Conservation (phyloP, 495 filamentous ascomycete genomes). For the Cenococcum geophilum region DNA sequence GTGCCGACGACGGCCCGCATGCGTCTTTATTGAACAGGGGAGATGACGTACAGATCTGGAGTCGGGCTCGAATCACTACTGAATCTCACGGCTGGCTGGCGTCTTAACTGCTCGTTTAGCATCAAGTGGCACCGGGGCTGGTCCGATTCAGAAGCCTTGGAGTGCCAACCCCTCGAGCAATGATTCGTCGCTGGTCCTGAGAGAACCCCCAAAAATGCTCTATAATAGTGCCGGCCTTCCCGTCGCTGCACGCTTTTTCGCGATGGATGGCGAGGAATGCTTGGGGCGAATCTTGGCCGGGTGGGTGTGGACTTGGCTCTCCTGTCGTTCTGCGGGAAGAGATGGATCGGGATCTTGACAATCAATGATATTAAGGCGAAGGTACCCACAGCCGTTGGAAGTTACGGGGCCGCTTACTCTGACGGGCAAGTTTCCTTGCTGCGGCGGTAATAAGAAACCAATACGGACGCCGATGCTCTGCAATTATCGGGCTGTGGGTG, state of each 20-base stretch:
- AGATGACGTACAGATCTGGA: slow-evolving; percentile 3
- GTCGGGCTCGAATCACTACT: background rate
- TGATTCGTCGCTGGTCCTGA: background rate
- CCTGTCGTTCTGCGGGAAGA: no score
- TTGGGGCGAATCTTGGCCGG: slow-evolving; percentile 15
- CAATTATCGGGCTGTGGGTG: background rate
- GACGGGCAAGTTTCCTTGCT: background rate
- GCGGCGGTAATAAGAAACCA: background rate
- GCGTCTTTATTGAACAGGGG: background rate
- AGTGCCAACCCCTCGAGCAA: background rate
- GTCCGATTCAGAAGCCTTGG: slow-evolving; percentile 3
- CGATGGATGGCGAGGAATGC: slow-evolving; percentile 11
- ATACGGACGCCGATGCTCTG: background rate
- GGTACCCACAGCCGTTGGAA: background rate
- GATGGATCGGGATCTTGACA: no score
- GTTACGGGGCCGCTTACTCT: background rate
- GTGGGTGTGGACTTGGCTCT: background rate
- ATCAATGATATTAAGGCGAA: no score
- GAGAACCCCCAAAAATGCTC: slow-evolving; percentile 7
- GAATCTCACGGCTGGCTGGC: background rate
- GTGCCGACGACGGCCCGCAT: slow-evolving; percentile 3
- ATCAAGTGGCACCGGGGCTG: background rate
- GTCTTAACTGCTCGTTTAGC: background rate
- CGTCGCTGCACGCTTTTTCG: slow-evolving; percentile 15
- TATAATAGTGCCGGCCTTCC: slow-evolving; percentile 22